Percentiles rank a stretch among this genome's conserved stretches.
phyloP scores from a whole-genome alignment of 2,329 filamentous ascomycete genomes.

The Microdochium bolleyi region DNA sequence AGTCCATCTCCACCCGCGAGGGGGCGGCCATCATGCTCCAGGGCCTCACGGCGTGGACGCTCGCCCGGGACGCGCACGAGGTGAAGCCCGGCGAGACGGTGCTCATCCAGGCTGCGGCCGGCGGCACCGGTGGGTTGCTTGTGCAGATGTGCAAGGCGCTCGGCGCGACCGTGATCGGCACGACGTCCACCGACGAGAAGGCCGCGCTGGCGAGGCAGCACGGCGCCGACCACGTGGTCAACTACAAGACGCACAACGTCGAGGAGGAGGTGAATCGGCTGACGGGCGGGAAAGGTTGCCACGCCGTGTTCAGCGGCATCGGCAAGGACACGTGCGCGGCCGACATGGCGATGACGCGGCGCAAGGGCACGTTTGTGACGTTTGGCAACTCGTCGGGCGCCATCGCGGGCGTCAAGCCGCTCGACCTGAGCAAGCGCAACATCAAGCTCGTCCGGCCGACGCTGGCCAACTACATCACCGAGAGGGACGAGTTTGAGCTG shows the following conservation, averaged over 20 bases:
- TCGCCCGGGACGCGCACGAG: background rate
- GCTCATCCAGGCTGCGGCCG: constrained; percentile 3
- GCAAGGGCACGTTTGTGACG: constrained; percentile 55
- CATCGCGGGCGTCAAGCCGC: constrained; percentile 42
- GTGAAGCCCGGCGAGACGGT: constrained; percentile 1
- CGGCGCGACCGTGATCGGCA: constrained; percentile 3
- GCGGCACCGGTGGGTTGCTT: constrained; percentile 2
- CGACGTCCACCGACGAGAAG: background rate
- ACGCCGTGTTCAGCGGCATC: background rate
- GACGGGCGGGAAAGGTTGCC: background rate
- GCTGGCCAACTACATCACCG: constrained; percentile 55
- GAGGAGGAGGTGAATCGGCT: background rate
- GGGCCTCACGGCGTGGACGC: background rate
- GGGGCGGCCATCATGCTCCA: constrained; percentile 1
- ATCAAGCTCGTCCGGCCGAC: constrained; percentile 54
- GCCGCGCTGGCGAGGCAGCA: background rate
- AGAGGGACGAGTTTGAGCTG: constrained; percentile 46
- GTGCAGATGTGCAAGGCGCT: constrained; percentile 3
- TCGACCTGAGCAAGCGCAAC: constrained; percentile 53
- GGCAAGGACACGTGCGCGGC: constrained; percentile 35
- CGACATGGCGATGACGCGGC: background rate
- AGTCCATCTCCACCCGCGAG: background rate
- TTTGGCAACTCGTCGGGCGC: constrained; percentile 60
- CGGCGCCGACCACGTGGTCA: background rate
- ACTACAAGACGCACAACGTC: background rate